Percentiles rank a stretch among this genome's conserved stretches.
These are phyloP conservation scores for Tripterygium wilfordii DNA, from an alignment of 177 flowering plant species.

Conservation along the genomic window DNA sequence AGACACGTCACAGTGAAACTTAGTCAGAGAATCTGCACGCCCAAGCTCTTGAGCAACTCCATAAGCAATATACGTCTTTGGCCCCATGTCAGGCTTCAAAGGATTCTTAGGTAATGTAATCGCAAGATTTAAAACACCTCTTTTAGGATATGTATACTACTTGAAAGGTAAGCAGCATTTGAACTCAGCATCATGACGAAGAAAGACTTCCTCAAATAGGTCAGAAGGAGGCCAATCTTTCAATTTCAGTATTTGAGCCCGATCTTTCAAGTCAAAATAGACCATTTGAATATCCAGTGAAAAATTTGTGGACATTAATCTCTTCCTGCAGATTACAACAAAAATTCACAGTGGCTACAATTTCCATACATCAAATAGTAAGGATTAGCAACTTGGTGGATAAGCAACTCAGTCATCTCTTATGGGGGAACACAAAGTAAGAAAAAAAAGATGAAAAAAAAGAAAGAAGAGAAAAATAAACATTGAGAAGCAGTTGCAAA, in stretches of 20 bases:
- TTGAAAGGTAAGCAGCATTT: constrained; percentile 48
- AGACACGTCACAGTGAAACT: constrained; percentile 37
- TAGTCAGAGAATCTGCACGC: constrained; percentile 47
- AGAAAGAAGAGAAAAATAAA: too few species aligned
- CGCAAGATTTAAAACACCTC: constrained; percentile 61
- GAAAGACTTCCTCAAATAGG: constrained; percentile 51
- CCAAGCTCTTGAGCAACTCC: constrained; percentile 45
- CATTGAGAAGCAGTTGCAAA: too few species aligned
- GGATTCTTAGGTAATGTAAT: constrained; percentile 37
- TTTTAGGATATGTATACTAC: constrained; percentile 58
- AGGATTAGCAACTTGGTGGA: too few species aligned
- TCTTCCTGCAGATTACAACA: constrained; percentile 47
- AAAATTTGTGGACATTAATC: constrained; percentile 37
- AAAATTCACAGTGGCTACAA: too few species aligned
- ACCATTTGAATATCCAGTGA: constrained; percentile 45
- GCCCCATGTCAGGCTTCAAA: constrained; percentile 48
- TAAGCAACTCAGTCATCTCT: too few species aligned
- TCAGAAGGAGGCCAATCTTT: constrained; percentile 56
- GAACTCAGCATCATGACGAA: constrained; percentile 50
- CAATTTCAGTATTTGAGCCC: constrained; percentile 47
- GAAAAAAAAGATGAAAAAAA: too few species aligned
- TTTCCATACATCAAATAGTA: too few species aligned
- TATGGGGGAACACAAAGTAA: too few species aligned
- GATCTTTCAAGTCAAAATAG: constrained; percentile 20
- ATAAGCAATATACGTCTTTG: constrained; percentile 45